Conservation (phyloP, 2,329 filamentous ascomycete genomes). For the Verticillium albo-atrum region DNA sequence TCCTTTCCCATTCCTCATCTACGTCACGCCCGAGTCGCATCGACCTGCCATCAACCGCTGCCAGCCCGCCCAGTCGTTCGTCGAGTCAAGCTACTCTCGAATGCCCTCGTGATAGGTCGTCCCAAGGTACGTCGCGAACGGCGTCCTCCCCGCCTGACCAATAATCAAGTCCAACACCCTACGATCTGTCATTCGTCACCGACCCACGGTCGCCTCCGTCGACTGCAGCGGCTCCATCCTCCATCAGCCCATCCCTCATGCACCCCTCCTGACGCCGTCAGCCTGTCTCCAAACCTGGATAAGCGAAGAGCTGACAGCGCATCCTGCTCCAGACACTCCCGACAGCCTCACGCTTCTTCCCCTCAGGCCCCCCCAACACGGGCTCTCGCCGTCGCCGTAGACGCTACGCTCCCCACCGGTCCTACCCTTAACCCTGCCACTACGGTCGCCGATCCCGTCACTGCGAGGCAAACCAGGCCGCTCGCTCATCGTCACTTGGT, state of each 20-base stretch:
- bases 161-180: not conserved
- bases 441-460: conserved; percentile 1
- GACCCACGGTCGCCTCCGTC: not conserved
- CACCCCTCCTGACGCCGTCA: conserved; percentile 1
- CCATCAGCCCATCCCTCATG: conserved; percentile 4
- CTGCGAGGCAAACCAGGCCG: not conserved
- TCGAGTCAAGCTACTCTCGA: not conserved
- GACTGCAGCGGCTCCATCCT: not conserved
- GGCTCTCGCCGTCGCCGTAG: not conserved
- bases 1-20: not conserved
- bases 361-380: not conserved
- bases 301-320: conserved; percentile 11
- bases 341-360: conserved; percentile 9
- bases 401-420: not conserved
- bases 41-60: not conserved
- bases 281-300: not conserved
- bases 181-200: not conserved
- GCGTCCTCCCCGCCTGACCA: not conserved
- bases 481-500: not conserved
- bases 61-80: not conserved
- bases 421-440: not conserved
- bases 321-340: conserved; percentile 6
- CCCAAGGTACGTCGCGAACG: not conserved
- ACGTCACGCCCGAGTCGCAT: not conserved
- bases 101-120: not conserved